Base-by-base conservation (phyloP, 345 rosid species). In the Carallia pectinifolia region DNA sequence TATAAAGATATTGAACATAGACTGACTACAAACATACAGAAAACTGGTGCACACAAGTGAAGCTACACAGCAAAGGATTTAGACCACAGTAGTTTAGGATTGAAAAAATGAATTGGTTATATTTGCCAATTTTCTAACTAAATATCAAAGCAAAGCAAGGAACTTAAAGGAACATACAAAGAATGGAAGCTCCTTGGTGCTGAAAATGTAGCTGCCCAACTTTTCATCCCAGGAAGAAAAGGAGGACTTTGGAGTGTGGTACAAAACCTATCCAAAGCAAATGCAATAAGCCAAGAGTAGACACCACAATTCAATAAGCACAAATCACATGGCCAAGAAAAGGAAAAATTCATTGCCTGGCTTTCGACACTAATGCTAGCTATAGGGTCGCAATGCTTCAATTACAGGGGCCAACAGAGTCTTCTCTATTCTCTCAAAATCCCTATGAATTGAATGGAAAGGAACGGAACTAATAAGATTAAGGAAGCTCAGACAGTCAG, bases 351-450 rank as follows among this genome's bases (percentile, higher is more conserved):
- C 30, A 44, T 62, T 71, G 90, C 99, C 93, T 95, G 98, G 79
- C 98, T 95, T 81, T 95, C 99, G 23, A 89, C 98, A 58, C 82
- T 88, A 68, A 92, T 95, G 69, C 86, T 82, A 58, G 98, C 97
- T 70, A 92, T 74, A 39, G 91, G 91, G 88, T 62, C 72, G 85
- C 77, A 95, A 81, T 38, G 89, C 91, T 73, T 89, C 81, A 80
- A 86, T 78, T 64, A 92, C 78, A 7, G 92, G 91, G 76, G 82
- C 81, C 82, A 95, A 67, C 16, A 90, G 65, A 63, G 76, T 67
- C 66, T 90, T 88, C 52, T 90, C 96, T 77, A 91, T 62, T 62
- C 55, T 79, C 74, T 83, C 76, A 81, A 91, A 91, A 79, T 88
- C 90, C 98, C 98, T 94, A 83, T 69, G 76, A 23, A 23, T 23